A percentile compares a stretch with the other conserved stretches of the same genome.
phyloP scores from a whole-genome alignment of 371 early-diverging fungal genomes.

The Lichtheimia ramosa region DNA sequence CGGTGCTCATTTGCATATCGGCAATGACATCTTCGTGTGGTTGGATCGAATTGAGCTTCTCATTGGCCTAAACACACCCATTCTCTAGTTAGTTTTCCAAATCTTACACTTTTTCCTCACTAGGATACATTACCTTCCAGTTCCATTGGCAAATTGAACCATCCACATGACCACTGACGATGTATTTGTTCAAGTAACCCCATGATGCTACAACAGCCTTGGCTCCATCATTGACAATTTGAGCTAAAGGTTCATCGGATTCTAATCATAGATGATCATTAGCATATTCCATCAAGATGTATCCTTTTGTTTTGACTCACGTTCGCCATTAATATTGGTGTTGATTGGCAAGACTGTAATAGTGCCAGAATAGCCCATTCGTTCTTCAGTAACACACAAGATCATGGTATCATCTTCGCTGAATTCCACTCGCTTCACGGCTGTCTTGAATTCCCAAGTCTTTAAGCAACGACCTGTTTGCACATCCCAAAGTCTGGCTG shows the following conservation, averaged over 20 bases:
- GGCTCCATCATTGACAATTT: slow-evolving; percentile 64
- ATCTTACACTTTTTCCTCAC: slow-evolving; percentile 10
- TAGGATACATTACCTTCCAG: slow-evolving; percentile 49
- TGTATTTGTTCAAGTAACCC: slow-evolving; percentile 88
- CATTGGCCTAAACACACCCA: slow-evolving; percentile 47
- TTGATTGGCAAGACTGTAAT: slow-evolving; percentile 82
- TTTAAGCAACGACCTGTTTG: slow-evolving; percentile 89
- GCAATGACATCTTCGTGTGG: slow-evolving; percentile 83
- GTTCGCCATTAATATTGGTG: slow-evolving; percentile 47
- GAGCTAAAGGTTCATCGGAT: slow-evolving; percentile 73
- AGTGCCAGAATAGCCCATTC: slow-evolving; percentile 91
- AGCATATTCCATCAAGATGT: neutral
- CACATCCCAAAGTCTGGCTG: slow-evolving; percentile 95
- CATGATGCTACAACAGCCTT: slow-evolving; percentile 94
- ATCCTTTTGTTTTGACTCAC: slow-evolving; percentile 2
- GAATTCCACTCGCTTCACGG: slow-evolving; percentile 93
- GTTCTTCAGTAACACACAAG: slow-evolving; percentile 93
- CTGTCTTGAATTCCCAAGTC: slow-evolving; percentile 88
- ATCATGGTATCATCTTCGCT: slow-evolving; percentile 86
- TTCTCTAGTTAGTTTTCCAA: neutral
- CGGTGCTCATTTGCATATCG: slow-evolving; percentile 92
- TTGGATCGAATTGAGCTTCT: slow-evolving; percentile 59
- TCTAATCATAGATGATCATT: slow-evolving; percentile 37
- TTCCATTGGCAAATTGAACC: slow-evolving; percentile 90
- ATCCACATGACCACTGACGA: slow-evolving; percentile 92